Conservation (phyloP, 805 yeast genomes). For the Osmozyma mogii region DNA sequence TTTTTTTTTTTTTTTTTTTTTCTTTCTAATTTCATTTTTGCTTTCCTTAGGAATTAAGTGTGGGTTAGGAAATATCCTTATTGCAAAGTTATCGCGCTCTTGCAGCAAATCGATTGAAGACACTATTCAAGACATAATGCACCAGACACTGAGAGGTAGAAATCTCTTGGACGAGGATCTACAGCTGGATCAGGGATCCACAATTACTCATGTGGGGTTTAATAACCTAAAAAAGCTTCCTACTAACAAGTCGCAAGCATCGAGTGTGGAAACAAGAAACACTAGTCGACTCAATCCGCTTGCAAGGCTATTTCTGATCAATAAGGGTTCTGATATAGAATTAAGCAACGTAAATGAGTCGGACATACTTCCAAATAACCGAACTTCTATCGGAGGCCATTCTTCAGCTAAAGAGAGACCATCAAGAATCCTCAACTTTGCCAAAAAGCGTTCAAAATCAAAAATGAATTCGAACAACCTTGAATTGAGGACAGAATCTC, state of each 20-base stretch:
- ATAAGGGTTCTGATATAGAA: conserved; percentile 1
- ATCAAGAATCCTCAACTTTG: conserved; percentile 1
- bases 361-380: not conserved
- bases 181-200: conserved; percentile 1
- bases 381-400: not conserved
- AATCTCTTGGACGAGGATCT: not conserved
- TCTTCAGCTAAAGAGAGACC: not conserved
- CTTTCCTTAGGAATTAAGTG: not conserved
- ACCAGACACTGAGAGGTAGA: not conserved
- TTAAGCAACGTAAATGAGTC: conserved; percentile 1
- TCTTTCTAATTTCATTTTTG: no score
- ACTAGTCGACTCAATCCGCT: conserved; percentile 3
- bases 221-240: conserved; percentile 8
- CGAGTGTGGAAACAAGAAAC: conserved; percentile 4
- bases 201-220: conserved; percentile 11
- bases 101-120: conserved; percentile 3
- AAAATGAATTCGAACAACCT: conserved; percentile 3
- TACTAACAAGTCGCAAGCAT: conserved; percentile 6
- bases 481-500: conserved; percentile 1
- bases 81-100: not conserved
- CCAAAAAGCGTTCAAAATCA: conserved; percentile 4
- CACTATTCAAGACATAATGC: not conserved
- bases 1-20: no score
- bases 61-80: not conserved
- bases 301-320: conserved; percentile 6